These are phyloP conservation scores for Cotoneaster glaucophyllus DNA, from an alignment of 306 rosid species.

Conservation along the genomic window DNA sequence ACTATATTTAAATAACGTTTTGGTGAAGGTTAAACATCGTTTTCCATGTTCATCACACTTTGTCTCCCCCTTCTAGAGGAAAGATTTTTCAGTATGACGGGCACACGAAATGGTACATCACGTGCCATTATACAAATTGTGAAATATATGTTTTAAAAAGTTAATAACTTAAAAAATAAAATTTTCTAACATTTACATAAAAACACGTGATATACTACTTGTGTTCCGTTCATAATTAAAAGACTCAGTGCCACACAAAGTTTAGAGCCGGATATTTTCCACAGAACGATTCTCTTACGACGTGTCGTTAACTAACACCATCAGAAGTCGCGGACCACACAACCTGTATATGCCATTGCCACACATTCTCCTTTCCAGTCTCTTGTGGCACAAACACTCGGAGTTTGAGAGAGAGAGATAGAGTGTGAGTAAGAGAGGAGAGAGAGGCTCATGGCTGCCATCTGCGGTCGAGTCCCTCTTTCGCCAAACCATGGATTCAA, in stretches of 20 bases:
- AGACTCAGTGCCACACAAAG: neutral
- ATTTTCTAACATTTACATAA: too few relatives aligned
- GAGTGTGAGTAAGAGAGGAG: neutral
- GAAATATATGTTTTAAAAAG: too few relatives aligned
- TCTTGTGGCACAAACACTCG: neutral
- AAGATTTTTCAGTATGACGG: too few relatives aligned
- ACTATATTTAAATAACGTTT: too few relatives aligned
- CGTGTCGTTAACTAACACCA: slow-evolving; percentile 13
- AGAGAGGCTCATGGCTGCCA: slow-evolving; percentile 35
- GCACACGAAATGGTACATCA: too few relatives aligned
- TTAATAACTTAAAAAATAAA: too few relatives aligned
- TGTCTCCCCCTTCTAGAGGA: neutral
- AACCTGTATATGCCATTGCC: neutral
- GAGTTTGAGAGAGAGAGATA: neutral
- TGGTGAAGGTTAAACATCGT: neutral
- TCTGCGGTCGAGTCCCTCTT: slow-evolving; percentile 53
- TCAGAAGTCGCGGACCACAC: neutral
- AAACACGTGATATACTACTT: too few relatives aligned
- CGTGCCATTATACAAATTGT: too few relatives aligned
- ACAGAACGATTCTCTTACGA: slow-evolving; percentile 5
- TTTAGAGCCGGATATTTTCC: neutral
- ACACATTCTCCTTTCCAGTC: neutral
- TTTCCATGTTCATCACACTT: neutral
- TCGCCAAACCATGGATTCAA: slow-evolving; percentile 56
- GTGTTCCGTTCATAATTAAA: too few relatives aligned